These are phyloP conservation scores for Cladosporium colombiae DNA, from an alignment of 2,329 filamentous ascomycete genomes.

Conservation along the genomic window DNA sequence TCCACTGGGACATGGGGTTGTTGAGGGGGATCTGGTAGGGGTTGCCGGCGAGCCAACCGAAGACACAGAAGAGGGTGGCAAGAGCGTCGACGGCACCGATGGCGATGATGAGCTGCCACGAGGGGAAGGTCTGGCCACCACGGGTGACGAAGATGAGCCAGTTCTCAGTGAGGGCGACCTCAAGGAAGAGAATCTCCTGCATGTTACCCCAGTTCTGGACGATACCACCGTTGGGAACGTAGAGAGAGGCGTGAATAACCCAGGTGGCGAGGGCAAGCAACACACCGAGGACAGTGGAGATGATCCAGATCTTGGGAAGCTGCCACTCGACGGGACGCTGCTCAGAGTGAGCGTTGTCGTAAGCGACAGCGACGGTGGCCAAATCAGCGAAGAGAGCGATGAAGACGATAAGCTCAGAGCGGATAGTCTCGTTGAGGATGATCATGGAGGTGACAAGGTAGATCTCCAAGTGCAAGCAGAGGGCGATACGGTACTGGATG, in stretches of 20 bases:
- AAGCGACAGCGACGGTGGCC: conserved; percentile 75
- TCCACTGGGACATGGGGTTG: conserved; percentile 44
- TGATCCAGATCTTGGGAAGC: conserved; percentile 78
- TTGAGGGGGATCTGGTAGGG: conserved; percentile 42
- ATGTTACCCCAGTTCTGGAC: conserved; percentile 74
- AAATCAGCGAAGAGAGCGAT: conserved; percentile 77
- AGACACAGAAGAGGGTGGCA: conserved; percentile 72
- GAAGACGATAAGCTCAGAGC: conserved; percentile 73
- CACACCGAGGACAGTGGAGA: conserved; percentile 67
- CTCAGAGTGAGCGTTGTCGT: conserved; percentile 78
- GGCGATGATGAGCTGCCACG: conserved; percentile 70
- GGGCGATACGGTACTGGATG: conserved; percentile 74
- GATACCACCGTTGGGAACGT: conserved; percentile 68
- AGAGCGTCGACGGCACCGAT: conserved; percentile 72
- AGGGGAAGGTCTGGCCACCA: conserved; percentile 70
- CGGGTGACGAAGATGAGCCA: conserved; percentile 58
- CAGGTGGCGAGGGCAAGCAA: conserved; percentile 71
- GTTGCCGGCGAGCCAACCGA: conserved; percentile 69
- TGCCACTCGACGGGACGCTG: conserved; percentile 77
- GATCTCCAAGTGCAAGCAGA: conserved; percentile 73
- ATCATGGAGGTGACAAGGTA: conserved; percentile 78
- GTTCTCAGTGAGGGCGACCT: conserved; percentile 55
- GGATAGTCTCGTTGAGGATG: conserved; percentile 76
- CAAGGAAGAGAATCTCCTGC: conserved; percentile 65
- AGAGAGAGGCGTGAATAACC: conserved; percentile 71